Base-by-base conservation (phyloP, 2,329 filamentous ascomycete species). In the Lizonia empirigonia region DNA sequence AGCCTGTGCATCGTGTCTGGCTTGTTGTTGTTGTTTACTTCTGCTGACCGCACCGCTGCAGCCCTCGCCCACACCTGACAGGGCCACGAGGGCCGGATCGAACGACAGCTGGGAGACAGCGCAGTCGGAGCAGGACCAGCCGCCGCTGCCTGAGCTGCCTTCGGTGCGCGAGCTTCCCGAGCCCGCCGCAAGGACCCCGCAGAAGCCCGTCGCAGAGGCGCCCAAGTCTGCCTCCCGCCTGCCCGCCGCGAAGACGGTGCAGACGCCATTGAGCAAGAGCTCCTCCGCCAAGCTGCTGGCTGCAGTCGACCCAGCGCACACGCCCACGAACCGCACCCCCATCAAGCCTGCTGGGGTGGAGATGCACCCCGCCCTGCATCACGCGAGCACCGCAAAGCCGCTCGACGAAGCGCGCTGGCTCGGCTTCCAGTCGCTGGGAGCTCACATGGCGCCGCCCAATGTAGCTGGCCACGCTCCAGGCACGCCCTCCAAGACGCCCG, bases 331-430 rank as follows among this genome's bases (percentile, higher is more conserved):
- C 30, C 82, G 81, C 12, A 85, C 85, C 4, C 81, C 85, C 5
- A 77, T 88, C 60, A 88, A 89, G 76, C 89, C 90, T 19, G 78
- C 87, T 38, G 81, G 82, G 58, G 85, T 86, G 53, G 91, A 96
- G 71, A 97, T 97, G 92, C 92, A 97, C 70, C 93, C 93, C 7
- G 89, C 89, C 77, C 89, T 89, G 69, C 84, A 85, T 49, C 90
- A 94, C 50, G 81, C 84, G 45, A 87, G 81, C 58, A 92, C 89
- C 18, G 88, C 85, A 55, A 89, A 88, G 45, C 79, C 89, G 35
- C 84, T 88, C 2, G 91, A 94, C 20, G 91, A 91, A 9, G 91
- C 88, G 5, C 79, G 94, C 34, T 85, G 88, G 65, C 81, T 96
- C 18, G 92, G 92, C 13, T 96, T 97, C 73, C 84, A 84, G 52